Evolutionary conservation across 371 early-diverging fungal genomes (phyloP).

Genomic region (Lichtheimia ornata): DNA sequence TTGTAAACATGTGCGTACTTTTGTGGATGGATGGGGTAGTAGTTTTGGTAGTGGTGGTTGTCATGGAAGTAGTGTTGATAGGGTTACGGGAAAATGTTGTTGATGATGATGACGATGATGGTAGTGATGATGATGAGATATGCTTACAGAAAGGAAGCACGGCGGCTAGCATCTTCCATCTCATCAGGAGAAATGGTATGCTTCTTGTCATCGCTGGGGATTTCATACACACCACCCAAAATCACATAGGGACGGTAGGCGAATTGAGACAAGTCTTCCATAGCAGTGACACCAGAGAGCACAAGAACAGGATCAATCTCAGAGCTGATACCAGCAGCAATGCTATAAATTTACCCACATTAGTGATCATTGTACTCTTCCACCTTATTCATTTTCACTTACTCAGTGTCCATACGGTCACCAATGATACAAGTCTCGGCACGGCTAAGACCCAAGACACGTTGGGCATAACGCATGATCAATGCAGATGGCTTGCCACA

Average conservation of each 20-base stretch:
- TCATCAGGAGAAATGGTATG: constrained; percentile 39
- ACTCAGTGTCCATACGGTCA: constrained; percentile 73
- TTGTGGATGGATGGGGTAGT: too few relatives aligned
- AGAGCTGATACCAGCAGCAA: constrained; percentile 58
- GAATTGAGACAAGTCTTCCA: constrained; percentile 49
- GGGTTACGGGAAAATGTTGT: too few relatives aligned
- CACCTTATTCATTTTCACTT: background rate
- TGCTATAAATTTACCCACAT: constrained; percentile 8
- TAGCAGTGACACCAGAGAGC: constrained; percentile 62
- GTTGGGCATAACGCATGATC: constrained; percentile 69
- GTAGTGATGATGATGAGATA: background rate
- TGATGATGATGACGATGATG: too few relatives aligned
- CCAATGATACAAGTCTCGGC: constrained; percentile 70
- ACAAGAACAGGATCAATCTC: constrained; percentile 70
- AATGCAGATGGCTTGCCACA: constrained; percentile 69
- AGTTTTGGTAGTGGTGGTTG: too few relatives aligned
- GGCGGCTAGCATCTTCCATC: constrained; percentile 37
- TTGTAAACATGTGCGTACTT: too few relatives aligned
- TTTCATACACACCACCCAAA: constrained; percentile 63
- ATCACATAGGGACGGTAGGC: constrained; percentile 66
- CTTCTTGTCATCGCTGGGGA: constrained; percentile 45
- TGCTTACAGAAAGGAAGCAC: constrained; percentile 3
- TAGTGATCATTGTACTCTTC: constrained; percentile 17
- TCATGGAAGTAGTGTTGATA: too few relatives aligned
- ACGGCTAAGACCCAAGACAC: constrained; percentile 58